Evolutionary conservation across 1,284 basidiomycete genomes (phyloP), one percentile per base, ranked within the genome.

Genomic region (Cystobasidium slooffiae): DNA sequence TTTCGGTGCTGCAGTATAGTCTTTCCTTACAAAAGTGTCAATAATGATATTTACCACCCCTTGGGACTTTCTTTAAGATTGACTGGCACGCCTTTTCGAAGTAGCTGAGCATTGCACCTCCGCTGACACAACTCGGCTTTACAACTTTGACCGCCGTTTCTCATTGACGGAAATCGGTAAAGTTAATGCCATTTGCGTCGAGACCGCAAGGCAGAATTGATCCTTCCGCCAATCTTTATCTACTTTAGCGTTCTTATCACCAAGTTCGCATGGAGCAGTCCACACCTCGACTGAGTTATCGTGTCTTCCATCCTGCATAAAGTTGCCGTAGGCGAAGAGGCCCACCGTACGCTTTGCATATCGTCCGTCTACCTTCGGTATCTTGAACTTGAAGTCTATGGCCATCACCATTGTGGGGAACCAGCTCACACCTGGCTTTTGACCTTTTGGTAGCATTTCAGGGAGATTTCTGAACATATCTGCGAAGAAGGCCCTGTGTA

Each of bases 351-450:
- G 70, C 41, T 49, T 65, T 12, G 62, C 63, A 18, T 66, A 66
- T 3, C 59, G 46, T 7, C 56, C 46, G 14, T 31, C 10, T 22
- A 55, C 16, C 37, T 53, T 55, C 1, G 41, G 44, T n/a, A 73
- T 56, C 46, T 73, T 73, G 62, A 73, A 62, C 44, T 73, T 73
- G 43, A 73, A 73, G 51, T 73, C 70, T 24, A 73, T 59, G 1
- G 70, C 62, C 49, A 73, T 63, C n/a, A 73, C 70, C 70, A 73
- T 73, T 5, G 70, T 73, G 1, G 70, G 70, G 16, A 73, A 73
- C 70, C 70, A 73, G 24, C 62, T 65, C 9, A 62, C 18, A n/a
- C 70, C 70, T 10, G 62, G 59, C 39, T 61, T 59, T 39, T 73
- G 70, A 39, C 49, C 51, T 39, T 53, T 44, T 8, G 70, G 70